phyloP scores from a whole-genome alignment of 2,329 filamentous ascomycete species.

The Aurifilum marmelostoma region DNA sequence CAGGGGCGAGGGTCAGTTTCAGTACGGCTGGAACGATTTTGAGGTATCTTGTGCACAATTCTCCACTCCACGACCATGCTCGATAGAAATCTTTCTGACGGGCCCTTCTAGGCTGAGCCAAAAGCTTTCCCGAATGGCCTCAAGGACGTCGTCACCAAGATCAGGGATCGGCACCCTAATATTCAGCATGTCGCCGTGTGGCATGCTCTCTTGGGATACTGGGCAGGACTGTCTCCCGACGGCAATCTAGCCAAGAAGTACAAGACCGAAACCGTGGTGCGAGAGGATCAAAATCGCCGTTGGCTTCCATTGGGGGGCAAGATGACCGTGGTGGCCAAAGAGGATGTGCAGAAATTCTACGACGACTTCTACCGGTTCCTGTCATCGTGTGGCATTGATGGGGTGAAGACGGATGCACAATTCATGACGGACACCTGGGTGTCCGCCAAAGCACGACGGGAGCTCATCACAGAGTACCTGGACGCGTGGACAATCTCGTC shows the following conservation, averaged over 20 bases:
- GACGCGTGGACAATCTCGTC: constrained; percentile 83
- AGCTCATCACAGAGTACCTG: constrained; percentile 75
- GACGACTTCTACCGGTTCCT: constrained; percentile 91
- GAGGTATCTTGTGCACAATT: constrained; percentile 49
- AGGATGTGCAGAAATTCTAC: constrained; percentile 78
- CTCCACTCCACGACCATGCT: too few species aligned
- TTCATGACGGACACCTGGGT: constrained; percentile 81
- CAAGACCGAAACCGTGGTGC: constrained; percentile 67
- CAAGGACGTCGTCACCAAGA: constrained; percentile 68
- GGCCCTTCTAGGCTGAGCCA: constrained; percentile 60
- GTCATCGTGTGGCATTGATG: constrained; percentile 72
- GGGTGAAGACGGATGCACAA: constrained; percentile 91
- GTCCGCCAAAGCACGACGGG: constrained; percentile 69
- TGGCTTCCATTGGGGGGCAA: constrained; percentile 60
- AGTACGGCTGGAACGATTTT: constrained; percentile 76
- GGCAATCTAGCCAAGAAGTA: constrained; percentile 78
- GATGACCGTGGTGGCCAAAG: constrained; percentile 73
- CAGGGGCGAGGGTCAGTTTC: constrained; percentile 54
- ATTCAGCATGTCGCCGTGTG: constrained; percentile 89
- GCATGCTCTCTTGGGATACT: constrained; percentile 88
- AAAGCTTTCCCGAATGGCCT: constrained; percentile 80
- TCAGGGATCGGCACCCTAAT: constrained; percentile 70
- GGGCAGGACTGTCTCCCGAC: constrained; percentile 81
- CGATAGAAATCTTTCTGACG: background rate
- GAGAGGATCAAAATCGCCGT: constrained; percentile 50